Evolutionary conservation across 306 rosid species (phyloP).

Genomic region (Cicer cuneatum): DNA sequence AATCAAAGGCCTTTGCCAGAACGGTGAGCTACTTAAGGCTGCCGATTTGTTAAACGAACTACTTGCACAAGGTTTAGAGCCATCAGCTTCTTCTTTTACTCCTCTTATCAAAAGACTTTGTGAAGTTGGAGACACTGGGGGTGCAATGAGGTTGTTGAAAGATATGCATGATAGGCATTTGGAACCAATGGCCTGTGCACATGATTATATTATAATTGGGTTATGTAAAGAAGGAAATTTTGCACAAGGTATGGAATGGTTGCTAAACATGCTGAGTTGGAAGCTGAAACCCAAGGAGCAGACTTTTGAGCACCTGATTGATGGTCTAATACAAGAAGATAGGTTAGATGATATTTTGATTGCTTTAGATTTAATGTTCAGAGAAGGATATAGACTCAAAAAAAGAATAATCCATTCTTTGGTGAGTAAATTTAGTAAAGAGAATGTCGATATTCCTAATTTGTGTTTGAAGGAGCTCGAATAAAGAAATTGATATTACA

Average conservation of each 20-base stretch:
- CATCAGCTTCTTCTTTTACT: conserved; percentile 52
- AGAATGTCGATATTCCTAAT: conserved; percentile 45
- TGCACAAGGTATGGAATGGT: conserved; percentile 65
- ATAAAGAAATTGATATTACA: conserved; percentile 43
- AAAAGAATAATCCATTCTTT: conserved; percentile 43
- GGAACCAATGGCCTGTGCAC: conserved; percentile 48
- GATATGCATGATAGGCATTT: conserved; percentile 59
- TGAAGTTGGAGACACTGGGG: conserved; percentile 51
- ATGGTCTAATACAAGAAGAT: conserved; percentile 50
- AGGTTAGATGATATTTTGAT: conserved; percentile 69
- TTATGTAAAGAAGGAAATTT: conserved; percentile 56
- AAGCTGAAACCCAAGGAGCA: conserved; percentile 55
- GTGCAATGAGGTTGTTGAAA: conserved; percentile 61
- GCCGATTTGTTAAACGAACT: conserved; percentile 52
- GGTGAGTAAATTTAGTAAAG: conserved; percentile 52
- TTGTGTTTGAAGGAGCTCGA: conserved; percentile 52
- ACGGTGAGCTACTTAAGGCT: conserved; percentile 55
- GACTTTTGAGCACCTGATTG: conserved; percentile 60
- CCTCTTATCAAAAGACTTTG: conserved; percentile 59
- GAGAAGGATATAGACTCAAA: conserved; percentile 60
- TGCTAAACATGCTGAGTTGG: conserved; percentile 55
- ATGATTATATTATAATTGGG: conserved; percentile 55
- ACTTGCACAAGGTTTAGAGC: conserved; percentile 57
- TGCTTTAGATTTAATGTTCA: conserved; percentile 65
- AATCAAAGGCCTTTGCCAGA: conserved; percentile 60